Evolutionary conservation across 768 basidiomycete species (phyloP).

Genomic region (Mycena metata): DNA sequence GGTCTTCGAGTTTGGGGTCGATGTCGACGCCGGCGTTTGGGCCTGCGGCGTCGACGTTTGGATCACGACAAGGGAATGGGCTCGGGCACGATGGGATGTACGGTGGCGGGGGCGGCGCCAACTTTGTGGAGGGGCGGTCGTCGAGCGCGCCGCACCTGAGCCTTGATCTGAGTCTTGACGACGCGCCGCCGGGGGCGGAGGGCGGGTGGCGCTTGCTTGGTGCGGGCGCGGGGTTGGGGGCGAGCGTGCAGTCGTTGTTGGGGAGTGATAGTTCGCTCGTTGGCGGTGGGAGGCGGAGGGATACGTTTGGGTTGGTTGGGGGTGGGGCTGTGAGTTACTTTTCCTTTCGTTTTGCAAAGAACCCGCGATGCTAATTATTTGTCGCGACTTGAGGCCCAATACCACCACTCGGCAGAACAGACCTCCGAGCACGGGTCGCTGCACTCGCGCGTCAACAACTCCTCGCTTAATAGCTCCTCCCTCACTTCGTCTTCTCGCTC

Average conservation of each 20-base stretch:
- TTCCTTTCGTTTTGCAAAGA: not conserved
- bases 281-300: constrained; percentile 20
- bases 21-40: not conserved
- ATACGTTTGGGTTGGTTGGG: constrained; percentile 25
- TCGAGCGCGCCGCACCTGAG: constrained; percentile 32
- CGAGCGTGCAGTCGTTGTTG: constrained; percentile 23
- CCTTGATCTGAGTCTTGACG: constrained; percentile 25
- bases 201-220: constrained; percentile 34
- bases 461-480: constrained; percentile 24
- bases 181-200: constrained; percentile 38
- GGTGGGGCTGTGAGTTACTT: not conserved
- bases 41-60: no score
- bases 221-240: constrained; percentile 25
- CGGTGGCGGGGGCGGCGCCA: not conserved
- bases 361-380: no score
- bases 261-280: constrained; percentile 9
- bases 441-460: constrained; percentile 27
- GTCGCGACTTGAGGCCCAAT: constrained; percentile 21
- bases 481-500: constrained; percentile 22
- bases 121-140: not conserved
- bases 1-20: not conserved
- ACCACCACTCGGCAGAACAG: constrained; percentile 12
- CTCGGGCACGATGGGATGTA: not conserved
- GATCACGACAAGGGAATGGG: not conserved
- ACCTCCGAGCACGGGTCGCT: constrained; percentile 37